Evolutionary conservation across 768 basidiomycete species (phyloP), one percentile per base, ranked within the genome.

Genomic region (Boletellus emodensis): DNA sequence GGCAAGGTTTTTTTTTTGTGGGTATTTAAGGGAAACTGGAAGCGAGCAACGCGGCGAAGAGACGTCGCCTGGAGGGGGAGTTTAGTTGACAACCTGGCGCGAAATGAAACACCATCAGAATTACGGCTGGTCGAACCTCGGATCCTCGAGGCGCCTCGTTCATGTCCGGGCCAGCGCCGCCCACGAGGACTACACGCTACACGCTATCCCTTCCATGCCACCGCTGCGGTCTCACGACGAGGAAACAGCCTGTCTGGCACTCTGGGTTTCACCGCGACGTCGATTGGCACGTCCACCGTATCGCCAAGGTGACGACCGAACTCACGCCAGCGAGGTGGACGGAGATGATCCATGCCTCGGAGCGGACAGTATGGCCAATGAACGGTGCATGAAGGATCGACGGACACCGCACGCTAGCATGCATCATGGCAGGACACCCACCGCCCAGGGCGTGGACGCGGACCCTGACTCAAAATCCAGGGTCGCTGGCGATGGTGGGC

Each of bases 1-100:
- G 1, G 5, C 30, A 9, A 18, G 35, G 2, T 9, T 15, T 34
- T 34, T 12, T 6, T 30, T 2, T 2, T 30, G 17, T 15, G 3
- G 51, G 56, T 62, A 66, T 68, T 68, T 68, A 68, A 54, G 54
- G 58, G 61, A 44, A 44, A 11, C 17, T 47, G 24, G 61, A 62
- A 60, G 58, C 64, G 52, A 53, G 14, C 51, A 59, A 62, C 51
- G 57, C 41, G 43, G 20, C 30, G 30, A 30, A 30, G 30, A 30
- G 30, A 30, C 30, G 30, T 32, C 33, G 26, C 24, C 35, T 36
- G 38, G 24, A 37, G 30, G 28, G 43, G 46, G 37, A 46, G 33
- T 17, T 12, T 13, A 6, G 40, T 46, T 49, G 12, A 43, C 42
- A 24, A 41, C 14, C 33, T 17, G 39, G 18, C 14, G 15, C 36